Conservation (phyloP, 805 yeast genomes). For the Pichia phayaonensis region DNA sequence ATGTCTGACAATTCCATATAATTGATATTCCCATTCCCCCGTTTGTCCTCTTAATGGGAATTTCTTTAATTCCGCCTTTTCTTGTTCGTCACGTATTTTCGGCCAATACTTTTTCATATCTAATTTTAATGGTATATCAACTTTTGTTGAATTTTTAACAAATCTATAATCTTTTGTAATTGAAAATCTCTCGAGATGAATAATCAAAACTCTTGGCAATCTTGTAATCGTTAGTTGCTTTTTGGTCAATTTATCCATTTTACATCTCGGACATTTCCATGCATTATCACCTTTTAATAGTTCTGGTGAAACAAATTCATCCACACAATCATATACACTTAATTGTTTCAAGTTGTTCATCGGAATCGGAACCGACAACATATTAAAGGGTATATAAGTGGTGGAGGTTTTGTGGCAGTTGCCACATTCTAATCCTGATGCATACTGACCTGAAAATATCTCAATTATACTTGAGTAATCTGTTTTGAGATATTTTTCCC, state of each 20-base stretch:
- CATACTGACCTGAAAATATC: slow-evolving; percentile 81
- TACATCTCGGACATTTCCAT: slow-evolving; percentile 81
- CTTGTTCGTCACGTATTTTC: slow-evolving; percentile 32
- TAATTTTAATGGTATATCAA: slow-evolving; percentile 55
- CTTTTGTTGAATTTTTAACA: slow-evolving; percentile 55
- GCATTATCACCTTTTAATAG: slow-evolving; percentile 67
- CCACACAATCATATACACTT: slow-evolving; percentile 56
- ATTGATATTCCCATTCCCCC: slow-evolving; percentile 57
- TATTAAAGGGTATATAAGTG: slow-evolving; percentile 76
- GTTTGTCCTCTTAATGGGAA: slow-evolving; percentile 63
- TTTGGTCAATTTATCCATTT: slow-evolving; percentile 51
- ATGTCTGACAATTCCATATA: slow-evolving; percentile 81
- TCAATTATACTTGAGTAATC: slow-evolving; percentile 78
- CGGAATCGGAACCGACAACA: slow-evolving; percentile 76
- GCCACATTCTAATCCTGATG: slow-evolving; percentile 68
- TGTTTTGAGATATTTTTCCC: slow-evolving; percentile 79
- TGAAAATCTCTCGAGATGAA: slow-evolving; percentile 79
- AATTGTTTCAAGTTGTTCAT: slow-evolving; percentile 20
- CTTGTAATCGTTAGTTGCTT: slow-evolving; percentile 69
- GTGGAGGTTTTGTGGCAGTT: slow-evolving; percentile 73
- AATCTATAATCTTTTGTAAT: slow-evolving; percentile 30
- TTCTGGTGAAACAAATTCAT: slow-evolving; percentile 71
- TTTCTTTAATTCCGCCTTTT: slow-evolving; percentile 36
- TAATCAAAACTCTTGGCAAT: slow-evolving; percentile 69
- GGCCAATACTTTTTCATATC: slow-evolving; percentile 71